phyloP scores from a whole-genome alignment of 2,329 filamentous ascomycete genomes.

The Apiospora saccharicola region DNA sequence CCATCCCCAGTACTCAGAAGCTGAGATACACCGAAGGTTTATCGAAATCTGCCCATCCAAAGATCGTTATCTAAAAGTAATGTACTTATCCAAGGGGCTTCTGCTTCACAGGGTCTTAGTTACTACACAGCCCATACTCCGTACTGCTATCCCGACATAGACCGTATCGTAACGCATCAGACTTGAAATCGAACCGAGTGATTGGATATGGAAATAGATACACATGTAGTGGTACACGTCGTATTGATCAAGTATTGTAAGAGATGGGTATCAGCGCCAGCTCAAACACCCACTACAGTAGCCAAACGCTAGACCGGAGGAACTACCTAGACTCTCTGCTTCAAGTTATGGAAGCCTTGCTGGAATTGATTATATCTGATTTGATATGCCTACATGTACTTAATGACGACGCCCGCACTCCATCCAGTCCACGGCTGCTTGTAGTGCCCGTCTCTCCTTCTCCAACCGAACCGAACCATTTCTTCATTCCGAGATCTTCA shows the following conservation, averaged over 20 bases:
- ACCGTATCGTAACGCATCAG: neutral
- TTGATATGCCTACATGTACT: too few relatives aligned
- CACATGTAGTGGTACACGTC: too few relatives aligned
- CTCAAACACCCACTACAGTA: constrained; percentile 18
- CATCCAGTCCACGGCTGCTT: neutral
- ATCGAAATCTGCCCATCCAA: too few relatives aligned
- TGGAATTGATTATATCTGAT: neutral
- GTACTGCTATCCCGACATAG: too few relatives aligned
- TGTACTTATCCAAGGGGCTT: too few relatives aligned
- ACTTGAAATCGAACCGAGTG: too few relatives aligned
- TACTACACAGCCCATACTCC: too few relatives aligned
- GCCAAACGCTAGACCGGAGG: constrained; percentile 12
- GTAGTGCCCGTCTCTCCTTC: neutral
- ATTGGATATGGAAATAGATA: too few relatives aligned
- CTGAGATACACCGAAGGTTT: too few relatives aligned
- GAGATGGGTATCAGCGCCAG: constrained; percentile 12
- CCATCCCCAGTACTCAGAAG: too few relatives aligned
- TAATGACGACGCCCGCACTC: neutral
- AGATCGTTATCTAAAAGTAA: too few relatives aligned
- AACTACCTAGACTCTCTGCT: neutral
- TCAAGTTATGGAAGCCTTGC: neutral
- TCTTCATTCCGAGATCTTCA: constrained; percentile 12
- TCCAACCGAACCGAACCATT: neutral
- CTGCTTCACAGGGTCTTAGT: too few relatives aligned
- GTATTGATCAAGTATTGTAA: neutral